Base-by-base conservation (phyloP, 1,284 basidiomycete genomes). In the Ceratorhiza oryzae-sativae region DNA sequence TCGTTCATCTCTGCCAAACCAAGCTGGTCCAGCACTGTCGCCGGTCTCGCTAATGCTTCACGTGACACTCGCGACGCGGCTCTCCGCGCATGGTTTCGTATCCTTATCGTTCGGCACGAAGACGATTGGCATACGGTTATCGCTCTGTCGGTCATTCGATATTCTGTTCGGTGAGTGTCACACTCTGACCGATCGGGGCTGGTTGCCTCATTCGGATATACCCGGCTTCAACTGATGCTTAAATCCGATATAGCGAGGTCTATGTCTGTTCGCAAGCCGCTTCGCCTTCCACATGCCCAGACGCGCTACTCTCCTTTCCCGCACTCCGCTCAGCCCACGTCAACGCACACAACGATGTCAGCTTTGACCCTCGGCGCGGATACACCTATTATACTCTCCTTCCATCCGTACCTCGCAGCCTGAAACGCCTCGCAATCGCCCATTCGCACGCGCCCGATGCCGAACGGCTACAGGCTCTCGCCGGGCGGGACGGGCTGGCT, bases 281-380 rank as follows among this genome's bases (percentile, higher is more conserved):
- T 10, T 56, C 45, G 25, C 65, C 65, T 20, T 23, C 65, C 8
- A 70, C 53, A 4, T 27, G 51, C 12, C 30, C 65, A 8, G 41
- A 56, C 53, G 51, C 53, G 3, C 53, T 70, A 3, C 53, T 70
- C 15, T 27, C 53, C 4, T 70, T 70, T 20, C 65, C 65, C 39
- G 65, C 65, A 18, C 53, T 70, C 1, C 65, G 41, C 18, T n/a
- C 65, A 20, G 65, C 53, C 36, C 65, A 70, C 34, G 45, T 70
- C 36, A 70, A 70, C 34, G 65, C 65, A 20, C 65, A 70, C 27
- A 70, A 70, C 34, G 65, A 70, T 30, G 65, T 70, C 18, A 46
- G 51, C 25, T 70, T 70, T 27, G 65, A 70, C 23, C 53, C 65
- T 25, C 45, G 53, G 1, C 12, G 18, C 20, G 65, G 65, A 13